Conservation (phyloP, 2,329 filamentous ascomycete genomes). For the Chaetomium olivaceum region DNA sequence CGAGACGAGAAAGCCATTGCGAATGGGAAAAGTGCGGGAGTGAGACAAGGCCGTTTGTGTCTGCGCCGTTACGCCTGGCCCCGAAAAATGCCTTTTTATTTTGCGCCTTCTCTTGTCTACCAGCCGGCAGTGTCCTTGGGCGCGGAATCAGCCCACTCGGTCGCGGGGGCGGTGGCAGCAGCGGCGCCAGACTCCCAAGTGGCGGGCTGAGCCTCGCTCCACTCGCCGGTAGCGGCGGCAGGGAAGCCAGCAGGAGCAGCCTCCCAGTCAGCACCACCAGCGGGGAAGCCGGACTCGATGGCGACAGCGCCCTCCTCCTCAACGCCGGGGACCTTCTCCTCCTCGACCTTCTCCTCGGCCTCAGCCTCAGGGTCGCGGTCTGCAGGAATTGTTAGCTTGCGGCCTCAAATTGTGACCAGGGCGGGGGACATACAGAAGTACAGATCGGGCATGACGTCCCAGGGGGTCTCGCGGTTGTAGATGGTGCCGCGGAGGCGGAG, state of each 20-base stretch:
- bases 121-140: slow-evolving; percentile 52
- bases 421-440: slow-evolving; percentile 83
- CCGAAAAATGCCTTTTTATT: slow-evolving; percentile 32
- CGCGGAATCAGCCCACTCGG: slow-evolving; percentile 55
- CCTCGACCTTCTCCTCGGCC: slow-evolving; percentile 95
- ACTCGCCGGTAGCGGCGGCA: slow-evolving; percentile 59
- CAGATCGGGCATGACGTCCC: slow-evolving; percentile 99
- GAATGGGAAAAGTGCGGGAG: slow-evolving; percentile 27
- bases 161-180: slow-evolving; percentile 43
- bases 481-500: slow-evolving; percentile 98
- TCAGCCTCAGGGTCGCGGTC: slow-evolving; percentile 99
- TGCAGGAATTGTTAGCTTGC: slow-evolving; percentile 39
- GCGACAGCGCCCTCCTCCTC: slow-evolving; percentile 81
- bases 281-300: slow-evolving; percentile 75
- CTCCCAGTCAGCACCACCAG: slow-evolving; percentile 75
- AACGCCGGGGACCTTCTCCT: slow-evolving; percentile 84
- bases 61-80: slow-evolving; percentile 34
- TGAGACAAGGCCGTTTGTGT: slow-evolving; percentile 27
- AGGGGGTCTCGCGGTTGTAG: slow-evolving; percentile 91
- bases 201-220: slow-evolving; percentile 54
- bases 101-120: slow-evolving; percentile 42
- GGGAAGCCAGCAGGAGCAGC: slow-evolving; percentile 71
- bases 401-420: neutral
- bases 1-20: slow-evolving; percentile 27
- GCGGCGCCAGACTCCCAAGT: slow-evolving; percentile 58